Percentiles rank a stretch among this genome's conserved stretches.
phyloP scores from a whole-genome alignment of 1,139 yeast species.

The Insectozyma bohioensis region DNA sequence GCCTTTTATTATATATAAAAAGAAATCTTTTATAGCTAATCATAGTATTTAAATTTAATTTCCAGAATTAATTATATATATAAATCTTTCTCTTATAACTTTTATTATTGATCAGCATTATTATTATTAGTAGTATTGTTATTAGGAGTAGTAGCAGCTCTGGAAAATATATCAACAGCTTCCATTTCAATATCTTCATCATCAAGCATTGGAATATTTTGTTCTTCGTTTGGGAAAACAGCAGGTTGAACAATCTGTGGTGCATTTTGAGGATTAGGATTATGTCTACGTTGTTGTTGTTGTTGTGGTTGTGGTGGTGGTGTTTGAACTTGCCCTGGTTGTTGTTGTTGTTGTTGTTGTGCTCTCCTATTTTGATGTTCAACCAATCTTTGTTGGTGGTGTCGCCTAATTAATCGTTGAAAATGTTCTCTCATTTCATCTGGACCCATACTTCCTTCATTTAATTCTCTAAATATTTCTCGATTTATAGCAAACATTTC shows the following conservation, averaged over 20 bases:
- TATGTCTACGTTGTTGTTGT: slow-evolving; percentile 8
- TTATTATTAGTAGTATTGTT: too few species aligned
- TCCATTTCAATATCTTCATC: slow-evolving; percentile 38
- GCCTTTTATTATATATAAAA: too few species aligned
- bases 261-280: slow-evolving; percentile 27
- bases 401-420: slow-evolving; percentile 32
- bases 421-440: slow-evolving; percentile 43
- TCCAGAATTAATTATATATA: too few species aligned
- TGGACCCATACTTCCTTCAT: slow-evolving; percentile 32
- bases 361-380: slow-evolving; percentile 16
- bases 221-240: slow-evolving; percentile 30
- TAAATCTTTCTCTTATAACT: too few species aligned
- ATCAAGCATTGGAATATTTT: slow-evolving; percentile 19
- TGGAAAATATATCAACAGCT: slow-evolving; percentile 27
- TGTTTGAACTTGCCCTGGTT: slow-evolving; percentile 9
- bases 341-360: slow-evolving; percentile 12
- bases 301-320: slow-evolving; percentile 11
- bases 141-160: too few species aligned
- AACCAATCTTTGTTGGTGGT: slow-evolving; percentile 25
- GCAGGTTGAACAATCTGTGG: slow-evolving; percentile 47
- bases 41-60: too few species aligned
- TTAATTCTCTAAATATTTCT: slow-evolving; percentile 35
- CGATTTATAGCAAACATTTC: slow-evolving; percentile 32
- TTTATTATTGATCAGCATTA: too few species aligned
- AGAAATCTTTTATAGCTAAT: too few species aligned